Evolutionary conservation across 257 asterid species (phyloP).

Genomic region (Cynanchum wilfordii): DNA sequence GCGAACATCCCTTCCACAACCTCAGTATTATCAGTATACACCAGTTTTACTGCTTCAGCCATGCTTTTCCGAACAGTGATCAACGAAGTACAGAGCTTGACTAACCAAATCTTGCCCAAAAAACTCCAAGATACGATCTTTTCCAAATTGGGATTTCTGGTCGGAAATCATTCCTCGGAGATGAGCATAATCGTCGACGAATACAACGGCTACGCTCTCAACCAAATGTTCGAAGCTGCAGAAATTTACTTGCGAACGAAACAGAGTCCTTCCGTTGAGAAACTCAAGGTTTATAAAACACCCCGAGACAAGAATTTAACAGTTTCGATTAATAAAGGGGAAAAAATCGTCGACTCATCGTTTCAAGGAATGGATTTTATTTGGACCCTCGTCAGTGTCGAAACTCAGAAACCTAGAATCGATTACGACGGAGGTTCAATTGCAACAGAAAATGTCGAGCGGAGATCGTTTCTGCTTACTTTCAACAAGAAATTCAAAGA

Average conservation of each 20-base stretch:
- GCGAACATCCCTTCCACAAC: conserved; percentile 20
- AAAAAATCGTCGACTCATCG: conserved; percentile 13
- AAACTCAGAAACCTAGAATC: conserved; percentile 8
- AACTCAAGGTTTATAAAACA: conserved; percentile 19
- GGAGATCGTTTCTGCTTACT: conserved; percentile 19
- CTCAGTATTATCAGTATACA: conserved; percentile 22
- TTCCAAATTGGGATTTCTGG: conserved; percentile 25
- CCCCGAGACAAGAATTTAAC: conserved; percentile 7
- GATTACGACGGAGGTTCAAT: conserved; percentile 6
- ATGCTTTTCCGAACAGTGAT: conserved; percentile 16
- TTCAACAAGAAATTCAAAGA: conserved; percentile 18
- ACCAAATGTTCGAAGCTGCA: conserved; percentile 25
- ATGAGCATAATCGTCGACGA: conserved; percentile 17
- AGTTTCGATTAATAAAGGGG: conserved; percentile 15
- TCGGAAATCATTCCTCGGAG: conserved; percentile 20
- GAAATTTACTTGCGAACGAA: conserved; percentile 17
- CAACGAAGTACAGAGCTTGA: conserved; percentile 22
- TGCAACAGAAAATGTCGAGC: conserved; percentile 7
- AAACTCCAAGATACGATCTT: conserved; percentile 14
- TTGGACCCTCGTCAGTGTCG: conserved; percentile 18
- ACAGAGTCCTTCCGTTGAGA: conserved; percentile 6
- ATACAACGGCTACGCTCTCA: conserved; percentile 9
- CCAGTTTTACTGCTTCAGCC: conserved; percentile 22
- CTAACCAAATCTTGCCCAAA: conserved; percentile 26
- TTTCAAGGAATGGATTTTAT: conserved; percentile 17